Percentiles rank a stretch among this genome's conserved stretches.
Evolutionary conservation across 306 rosid species (phyloP).

Genomic region (Leucaena leucocephala): DNA sequence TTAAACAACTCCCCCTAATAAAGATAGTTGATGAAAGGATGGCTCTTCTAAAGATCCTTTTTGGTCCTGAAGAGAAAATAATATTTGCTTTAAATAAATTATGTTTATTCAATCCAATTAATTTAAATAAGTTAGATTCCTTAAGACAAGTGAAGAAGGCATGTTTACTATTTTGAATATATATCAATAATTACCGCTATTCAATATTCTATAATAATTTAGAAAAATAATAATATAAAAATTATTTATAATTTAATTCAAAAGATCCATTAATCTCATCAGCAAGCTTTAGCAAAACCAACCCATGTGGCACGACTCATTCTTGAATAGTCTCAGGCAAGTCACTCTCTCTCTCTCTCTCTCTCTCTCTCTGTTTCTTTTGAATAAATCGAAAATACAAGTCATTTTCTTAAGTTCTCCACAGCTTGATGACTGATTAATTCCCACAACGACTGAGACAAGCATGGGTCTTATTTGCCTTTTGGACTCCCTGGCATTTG

Average conservation of each 20-base stretch:
- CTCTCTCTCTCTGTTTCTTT: no score
- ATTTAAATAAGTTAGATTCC: background rate
- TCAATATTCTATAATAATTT: no score
- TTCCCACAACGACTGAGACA: background rate
- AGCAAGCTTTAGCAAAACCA: no score
- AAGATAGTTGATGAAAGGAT: background rate
- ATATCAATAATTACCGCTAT: no score
- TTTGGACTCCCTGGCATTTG: background rate
- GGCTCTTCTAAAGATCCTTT: background rate
- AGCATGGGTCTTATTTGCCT: background rate
- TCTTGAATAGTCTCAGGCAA: background rate
- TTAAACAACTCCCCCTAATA: background rate
- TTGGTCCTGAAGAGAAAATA: background rate
- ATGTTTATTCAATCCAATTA: background rate
- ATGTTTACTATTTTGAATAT: no score
- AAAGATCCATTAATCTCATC: no score
- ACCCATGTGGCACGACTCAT: background rate
- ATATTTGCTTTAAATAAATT: background rate
- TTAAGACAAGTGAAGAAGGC: background rate
- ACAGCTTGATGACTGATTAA: background rate
- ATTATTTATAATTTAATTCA: no score
- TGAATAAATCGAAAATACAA: background rate
- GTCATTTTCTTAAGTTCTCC: background rate
- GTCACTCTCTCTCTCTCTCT: background rate
- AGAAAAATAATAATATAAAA: no score